phyloP scores from a whole-genome alignment of 2,329 filamentous ascomycete species.

The Pestalotiopsis sp. region DNA sequence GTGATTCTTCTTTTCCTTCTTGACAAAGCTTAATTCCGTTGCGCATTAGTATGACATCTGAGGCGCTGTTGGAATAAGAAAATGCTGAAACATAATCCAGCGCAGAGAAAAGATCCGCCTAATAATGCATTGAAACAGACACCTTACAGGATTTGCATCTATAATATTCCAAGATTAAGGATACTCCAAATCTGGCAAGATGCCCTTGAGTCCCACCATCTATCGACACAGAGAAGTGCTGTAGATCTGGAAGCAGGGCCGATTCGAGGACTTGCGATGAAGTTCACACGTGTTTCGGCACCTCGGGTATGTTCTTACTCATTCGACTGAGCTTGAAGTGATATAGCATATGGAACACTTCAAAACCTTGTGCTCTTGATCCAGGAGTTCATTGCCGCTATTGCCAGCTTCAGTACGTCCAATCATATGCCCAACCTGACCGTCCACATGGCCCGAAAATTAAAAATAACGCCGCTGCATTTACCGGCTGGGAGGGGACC shows the following conservation, averaged over 20 bases:
- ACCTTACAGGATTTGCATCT: not conserved
- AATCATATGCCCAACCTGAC: not conserved
- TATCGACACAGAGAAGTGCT: not conserved
- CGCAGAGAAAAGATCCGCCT: not conserved
- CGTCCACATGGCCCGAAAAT: conserved; percentile 10
- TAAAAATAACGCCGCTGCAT: conserved; percentile 12
- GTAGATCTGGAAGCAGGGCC: not conserved
- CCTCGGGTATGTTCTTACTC: not conserved
- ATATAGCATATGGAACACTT: not conserved
- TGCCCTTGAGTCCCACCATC: too few species aligned
- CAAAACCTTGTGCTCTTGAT: not conserved
- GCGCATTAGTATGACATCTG: not conserved
- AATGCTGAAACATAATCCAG: conserved; percentile 1
- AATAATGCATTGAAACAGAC: not conserved
- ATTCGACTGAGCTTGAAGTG: not conserved
- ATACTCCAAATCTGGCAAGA: too few species aligned
- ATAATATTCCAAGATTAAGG: not conserved
- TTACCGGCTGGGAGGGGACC: not conserved
- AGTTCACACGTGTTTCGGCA: not conserved
- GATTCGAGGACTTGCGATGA: not conserved
- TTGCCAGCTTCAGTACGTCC: not conserved
- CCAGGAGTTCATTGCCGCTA: not conserved
- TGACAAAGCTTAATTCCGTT: not conserved
- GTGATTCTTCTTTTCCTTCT: not conserved
- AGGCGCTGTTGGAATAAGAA: conserved; percentile 6